A percentile compares a stretch with the other conserved stretches of the same genome.
Evolutionary conservation across 768 basidiomycete genomes (phyloP).

Genomic region (Paxillus rubicundulus): DNA sequence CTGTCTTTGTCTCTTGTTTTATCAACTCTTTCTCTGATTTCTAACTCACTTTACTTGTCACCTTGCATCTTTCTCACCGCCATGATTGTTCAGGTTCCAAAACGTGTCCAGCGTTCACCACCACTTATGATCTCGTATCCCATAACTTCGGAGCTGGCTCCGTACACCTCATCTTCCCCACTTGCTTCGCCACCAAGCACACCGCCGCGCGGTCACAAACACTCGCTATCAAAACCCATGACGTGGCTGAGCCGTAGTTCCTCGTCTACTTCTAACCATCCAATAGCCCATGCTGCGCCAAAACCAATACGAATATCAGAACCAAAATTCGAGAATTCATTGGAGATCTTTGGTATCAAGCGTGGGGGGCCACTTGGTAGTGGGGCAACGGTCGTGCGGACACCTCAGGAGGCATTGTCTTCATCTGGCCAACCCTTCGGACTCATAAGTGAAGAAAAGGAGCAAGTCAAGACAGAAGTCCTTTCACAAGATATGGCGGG

Average conservation of each 20-base stretch:
- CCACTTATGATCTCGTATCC: constrained; percentile 12
- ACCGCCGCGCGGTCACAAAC: constrained; percentile 31
- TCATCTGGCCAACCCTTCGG: constrained; percentile 19
- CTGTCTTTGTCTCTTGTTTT: constrained; percentile 8
- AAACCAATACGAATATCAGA: constrained; percentile 46
- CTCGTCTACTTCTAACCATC: constrained; percentile 28
- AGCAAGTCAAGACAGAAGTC: constrained; percentile 6
- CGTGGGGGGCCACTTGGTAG: constrained; percentile 58
- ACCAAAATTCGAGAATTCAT: constrained; percentile 35
- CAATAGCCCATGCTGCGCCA: constrained; percentile 29
- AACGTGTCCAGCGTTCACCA: constrained; percentile 19
- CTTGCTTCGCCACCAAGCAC: constrained; percentile 30
- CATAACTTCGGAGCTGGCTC: constrained; percentile 27
- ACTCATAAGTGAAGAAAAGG: constrained; percentile 11
- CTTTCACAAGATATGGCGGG: constrained; percentile 13
- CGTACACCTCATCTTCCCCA: constrained; percentile 13
- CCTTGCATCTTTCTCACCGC: constrained; percentile 4
- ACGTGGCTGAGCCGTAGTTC: constrained; percentile 42
- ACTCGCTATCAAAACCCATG: constrained; percentile 41
- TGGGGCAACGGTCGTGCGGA: constrained; percentile 74
- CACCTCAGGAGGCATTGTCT: constrained; percentile 73
- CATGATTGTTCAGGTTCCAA: constrained; percentile 28
- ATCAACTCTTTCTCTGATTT: constrained; percentile 4
- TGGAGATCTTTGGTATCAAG: constrained; percentile 28
- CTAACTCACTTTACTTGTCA: too few species aligned